phyloP scores from a whole-genome alignment of 257 asterid genomes.

The Solanum etuberosum region DNA sequence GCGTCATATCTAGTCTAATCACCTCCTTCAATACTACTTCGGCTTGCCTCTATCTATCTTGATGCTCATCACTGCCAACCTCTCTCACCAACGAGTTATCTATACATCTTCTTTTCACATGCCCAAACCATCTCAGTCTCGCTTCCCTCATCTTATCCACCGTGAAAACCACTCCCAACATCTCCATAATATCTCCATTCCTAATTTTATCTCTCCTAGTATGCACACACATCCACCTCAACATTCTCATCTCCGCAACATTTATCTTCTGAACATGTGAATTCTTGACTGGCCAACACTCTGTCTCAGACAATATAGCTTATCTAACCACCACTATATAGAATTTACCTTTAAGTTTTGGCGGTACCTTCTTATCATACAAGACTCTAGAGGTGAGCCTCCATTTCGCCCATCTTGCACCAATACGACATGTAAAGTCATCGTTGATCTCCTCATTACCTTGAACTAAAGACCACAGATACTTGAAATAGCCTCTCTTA shows the following conservation, averaged over 20 bases:
- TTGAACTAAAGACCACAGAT: neutral
- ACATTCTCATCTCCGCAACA: neutral
- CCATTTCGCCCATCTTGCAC: neutral
- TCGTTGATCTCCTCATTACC: neutral
- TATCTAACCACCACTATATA: neutral
- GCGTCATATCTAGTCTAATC: neutral
- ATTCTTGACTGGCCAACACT: neutral
- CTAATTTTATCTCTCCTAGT: neutral
- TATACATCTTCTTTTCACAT: neutral
- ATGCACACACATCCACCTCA: neutral
- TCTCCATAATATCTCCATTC: neutral
- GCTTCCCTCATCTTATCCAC: neutral
- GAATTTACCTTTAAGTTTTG: neutral
- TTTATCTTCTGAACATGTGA: neutral
- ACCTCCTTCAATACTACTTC: neutral
- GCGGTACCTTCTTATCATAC: neutral
- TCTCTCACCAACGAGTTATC: neutral
- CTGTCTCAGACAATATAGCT: neutral
- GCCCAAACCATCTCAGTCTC: neutral
- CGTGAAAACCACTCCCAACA: neutral
- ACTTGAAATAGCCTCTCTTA: neutral
- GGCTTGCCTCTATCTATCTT: neutral
- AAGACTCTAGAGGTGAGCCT: neutral
- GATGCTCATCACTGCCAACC: neutral
- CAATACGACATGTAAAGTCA: neutral